Base-by-base conservation (phyloP, 768 basidiomycete genomes). In the Lactarius sp. region DNA sequence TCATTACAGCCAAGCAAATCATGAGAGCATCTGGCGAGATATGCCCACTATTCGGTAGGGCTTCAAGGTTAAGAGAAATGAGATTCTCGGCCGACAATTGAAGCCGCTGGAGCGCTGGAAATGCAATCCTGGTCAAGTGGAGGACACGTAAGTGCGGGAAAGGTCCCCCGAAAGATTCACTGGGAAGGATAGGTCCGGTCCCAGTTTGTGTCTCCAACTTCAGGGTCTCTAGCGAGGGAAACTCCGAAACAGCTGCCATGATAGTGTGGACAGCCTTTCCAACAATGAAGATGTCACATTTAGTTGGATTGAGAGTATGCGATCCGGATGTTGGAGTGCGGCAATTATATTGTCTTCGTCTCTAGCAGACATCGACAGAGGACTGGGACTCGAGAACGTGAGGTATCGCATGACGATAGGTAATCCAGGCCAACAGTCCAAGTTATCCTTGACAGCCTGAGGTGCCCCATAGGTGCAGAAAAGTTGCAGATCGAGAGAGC, bases 61-160 rank as follows among this genome's bases (percentile, higher is more conserved):
- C 9, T 20, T 63, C 56, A 37, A 63, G 50, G 12, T 58, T 51
- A 39, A 63, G 51, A 13, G 47, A 50, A 50, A 59, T 22, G 27
- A 59, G 49, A 18, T 51, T 50, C 22, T 18, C 10, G 10, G 50
- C 51, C 18, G 42, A 58, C 18, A 39, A 46, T 16, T 52, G 56
- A 16, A 63, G 34, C 9, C 20, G 51, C 8, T 52, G 51, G 14
- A 58, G 42, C 27, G 39, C 51, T 13, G 57, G 57, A n/a, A 50
- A 31, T 22, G 18, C 49, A n/a, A 50, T 50, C 37, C 12, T 39
- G 27, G 10, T 9, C 20, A 50, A 4, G 14, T 39, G 47, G n/a
- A 62, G 54, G 41, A 33, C 18, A 44, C 27, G 54, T 20, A 62
- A 22, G 16, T 31, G 39, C 6, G 61, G 56, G 13, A 44, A 22